These are phyloP conservation scores for Aspergillus chevalieri DNA, from an alignment of 2,329 filamentous ascomycete genomes.

Conservation along the genomic window DNA sequence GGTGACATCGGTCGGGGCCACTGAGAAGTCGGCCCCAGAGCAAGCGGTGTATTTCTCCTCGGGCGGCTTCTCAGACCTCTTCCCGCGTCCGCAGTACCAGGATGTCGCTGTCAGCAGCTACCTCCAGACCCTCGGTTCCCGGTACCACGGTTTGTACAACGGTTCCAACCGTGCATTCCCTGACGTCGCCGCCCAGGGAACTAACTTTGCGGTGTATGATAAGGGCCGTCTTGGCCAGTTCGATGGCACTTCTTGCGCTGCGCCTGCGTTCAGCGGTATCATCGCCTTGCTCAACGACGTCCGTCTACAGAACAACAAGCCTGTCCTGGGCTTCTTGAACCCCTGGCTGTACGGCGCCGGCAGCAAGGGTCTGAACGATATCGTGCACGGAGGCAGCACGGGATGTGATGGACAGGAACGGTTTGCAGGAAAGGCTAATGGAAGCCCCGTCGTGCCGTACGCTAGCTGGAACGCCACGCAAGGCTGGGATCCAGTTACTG, in stretches of 20 bases:
- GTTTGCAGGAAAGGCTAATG: slow-evolving; percentile 35
- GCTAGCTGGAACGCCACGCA: slow-evolving; percentile 47
- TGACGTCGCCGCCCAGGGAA: slow-evolving; percentile 35
- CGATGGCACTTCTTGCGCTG: slow-evolving; percentile 45
- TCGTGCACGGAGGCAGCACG: slow-evolving; percentile 41
- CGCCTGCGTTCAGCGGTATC: slow-evolving; percentile 54
- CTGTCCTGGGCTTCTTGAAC: slow-evolving; percentile 53
- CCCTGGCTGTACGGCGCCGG: slow-evolving; percentile 52
- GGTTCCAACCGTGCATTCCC: slow-evolving; percentile 34
- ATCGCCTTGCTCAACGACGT: slow-evolving; percentile 60
- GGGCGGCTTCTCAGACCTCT: slow-evolving; percentile 36
- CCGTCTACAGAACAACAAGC: slow-evolving; percentile 45
- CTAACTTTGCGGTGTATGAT: slow-evolving; percentile 27
- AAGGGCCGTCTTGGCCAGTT: slow-evolving; percentile 22
- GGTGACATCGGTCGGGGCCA: slow-evolving; percentile 40
- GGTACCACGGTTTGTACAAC: slow-evolving; percentile 27
- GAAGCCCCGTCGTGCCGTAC: slow-evolving; percentile 36
- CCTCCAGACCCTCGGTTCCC: slow-evolving; percentile 20
- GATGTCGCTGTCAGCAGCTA: slow-evolving; percentile 31
- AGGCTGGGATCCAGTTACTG: slow-evolving; percentile 49
- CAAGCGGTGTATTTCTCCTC: slow-evolving; percentile 36
- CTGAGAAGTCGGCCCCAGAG: slow-evolving; percentile 32
- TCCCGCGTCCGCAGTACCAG: slow-evolving; percentile 32
- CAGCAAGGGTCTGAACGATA: slow-evolving; percentile 42
- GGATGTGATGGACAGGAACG: slow-evolving; percentile 42